Evolutionary conservation across 352 stramenopile species (phyloP).

Genomic region (Phytophthora nicotianae): DNA sequence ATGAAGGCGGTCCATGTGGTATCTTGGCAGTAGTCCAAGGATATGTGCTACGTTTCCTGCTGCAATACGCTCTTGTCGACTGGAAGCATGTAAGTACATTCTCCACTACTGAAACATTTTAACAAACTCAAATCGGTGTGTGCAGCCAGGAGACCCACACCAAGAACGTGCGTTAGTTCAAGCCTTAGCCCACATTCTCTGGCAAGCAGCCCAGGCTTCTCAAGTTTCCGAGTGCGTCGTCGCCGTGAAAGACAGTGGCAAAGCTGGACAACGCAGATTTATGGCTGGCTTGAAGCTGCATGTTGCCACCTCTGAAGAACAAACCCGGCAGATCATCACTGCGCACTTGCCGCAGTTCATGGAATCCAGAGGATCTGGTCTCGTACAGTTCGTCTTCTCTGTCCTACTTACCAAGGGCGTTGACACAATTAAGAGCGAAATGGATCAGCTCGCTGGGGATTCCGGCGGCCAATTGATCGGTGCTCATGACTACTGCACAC

Average conservation of each 20-base stretch:
- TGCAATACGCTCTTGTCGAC: constrained; percentile 40
- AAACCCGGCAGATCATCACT: constrained; percentile 42
- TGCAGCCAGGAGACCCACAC: constrained; percentile 44
- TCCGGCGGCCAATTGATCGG: constrained; percentile 75
- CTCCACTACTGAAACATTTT: not conserved
- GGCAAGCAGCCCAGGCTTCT: constrained; percentile 52
- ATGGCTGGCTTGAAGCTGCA: constrained; percentile 48
- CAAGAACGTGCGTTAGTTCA: constrained; percentile 52
- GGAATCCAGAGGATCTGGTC: constrained; percentile 58
- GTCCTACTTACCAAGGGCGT: constrained; percentile 70
- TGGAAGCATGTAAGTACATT: constrained; percentile 69
- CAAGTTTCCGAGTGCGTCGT: constrained; percentile 38
- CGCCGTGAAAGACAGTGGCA: constrained; percentile 33
- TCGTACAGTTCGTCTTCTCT: constrained; percentile 76
- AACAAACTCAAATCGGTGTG: not conserved
- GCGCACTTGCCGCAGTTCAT: constrained; percentile 54
- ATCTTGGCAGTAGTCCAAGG: constrained; percentile 94
- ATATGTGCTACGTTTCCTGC: constrained; percentile 86
- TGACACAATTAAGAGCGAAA: constrained; percentile 70
- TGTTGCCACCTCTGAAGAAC: constrained; percentile 37
- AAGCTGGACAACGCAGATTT: constrained; percentile 38
- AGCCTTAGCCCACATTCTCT: constrained; percentile 70
- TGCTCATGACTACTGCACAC: constrained; percentile 88
- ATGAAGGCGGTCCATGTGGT: constrained; percentile 94
- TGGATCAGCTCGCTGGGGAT: constrained; percentile 79